Base-by-base conservation (phyloP, 2,329 filamentous ascomycete species). In the Aphanocladium album region DNA sequence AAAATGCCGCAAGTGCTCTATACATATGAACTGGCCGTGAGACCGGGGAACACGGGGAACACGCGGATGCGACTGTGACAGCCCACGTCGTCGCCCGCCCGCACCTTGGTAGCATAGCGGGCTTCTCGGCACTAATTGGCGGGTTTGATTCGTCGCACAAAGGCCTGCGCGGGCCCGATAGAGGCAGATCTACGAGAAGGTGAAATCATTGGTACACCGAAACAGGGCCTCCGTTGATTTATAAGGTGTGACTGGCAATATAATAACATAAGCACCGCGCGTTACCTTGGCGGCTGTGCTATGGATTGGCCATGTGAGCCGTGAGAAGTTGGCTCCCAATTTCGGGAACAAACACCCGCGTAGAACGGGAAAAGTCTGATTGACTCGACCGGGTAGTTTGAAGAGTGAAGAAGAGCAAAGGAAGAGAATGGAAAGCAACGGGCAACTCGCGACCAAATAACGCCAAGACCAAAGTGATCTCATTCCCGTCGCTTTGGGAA, bases 71-170 rank as follows among this genome's bases (percentile, higher is more conserved):
- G 45, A 57, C 45, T 41, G 27, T 57, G 55, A 57, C 54, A 37
- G 41, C 54, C 19, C 16, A 35, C 27, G 53, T 39, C 17, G 53
- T 35, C 17, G 41, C n/a, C 25, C 43, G 30, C 27, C 54, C n/a
- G 54, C 43, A 57, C 54, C 41, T 25, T 39, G 43, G 41, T 35
- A 45, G 52, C 54, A 57, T 57, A 30, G 54, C 43, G 27, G n/a
- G 41, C 21, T 47, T 19, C 25, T 39, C 35, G n/a, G 54, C 41
- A 23, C 41, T 37, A 47, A 30, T 23, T 19, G 19, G 41, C 17
- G 16, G 30, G 19, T 57, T 23, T 57, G 43, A 57, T 57, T 37
- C 30, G 54, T 47, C 19, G n/a, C 21, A 8, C 11, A 25, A 30
- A 35, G 39, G 8, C n/a, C 33, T 11, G 14, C 23, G 30, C 14